Evolutionary conservation across 805 yeast genomes (phyloP), one percentile per base, ranked within the genome.

Genomic region (Wickerhamiella domercqiae): DNA sequence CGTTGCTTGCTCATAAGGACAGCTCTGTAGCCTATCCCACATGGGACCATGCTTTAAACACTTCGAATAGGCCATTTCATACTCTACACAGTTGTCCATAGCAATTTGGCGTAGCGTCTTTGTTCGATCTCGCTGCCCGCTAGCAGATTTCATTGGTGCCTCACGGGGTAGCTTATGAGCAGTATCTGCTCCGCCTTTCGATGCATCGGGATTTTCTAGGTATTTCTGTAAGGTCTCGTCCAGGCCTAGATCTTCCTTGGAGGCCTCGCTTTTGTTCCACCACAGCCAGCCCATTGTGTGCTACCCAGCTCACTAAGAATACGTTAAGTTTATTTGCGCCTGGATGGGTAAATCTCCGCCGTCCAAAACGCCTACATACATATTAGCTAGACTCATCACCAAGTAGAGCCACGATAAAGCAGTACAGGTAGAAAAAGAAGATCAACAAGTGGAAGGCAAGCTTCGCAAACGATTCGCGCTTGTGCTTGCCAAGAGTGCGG

Each of bases 361-460:
- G n/a, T n/a, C n/a, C n/a, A n/a, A n/a, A n/a, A n/a, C n/a, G n/a
- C n/a, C n/a, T n/a, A n/a, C n/a, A n/a, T n/a, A n/a, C n/a, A n/a
- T n/a, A n/a, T 13, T 22, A 22, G 26, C 13, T 22, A 9, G 13
- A 13, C 11, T 13, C 18, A 19, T 21, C 17, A 34, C 76, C 73
- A 54, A 87, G 82, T 56, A 86, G 70, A 32, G 94, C 84, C 70
- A 86, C 75, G 61, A 86, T 86, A 94, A 86, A 80, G 67, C 93
- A 73, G 69, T 86, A 87, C 55, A 87, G 70, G 70, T 84, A 86
- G 70, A 70, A 86, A 76, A 90, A 90, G 71, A 87, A 90, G 76
- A 87, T 67, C 53, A 84, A 62, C 52, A 90, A 68, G 60, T 82
- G 86, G 71, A 82, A 82, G 6, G 90, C 94, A 51, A 90, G 70